phyloP scores from a whole-genome alignment of 306 rosid species.

The Fragaria nilgerrensis region DNA sequence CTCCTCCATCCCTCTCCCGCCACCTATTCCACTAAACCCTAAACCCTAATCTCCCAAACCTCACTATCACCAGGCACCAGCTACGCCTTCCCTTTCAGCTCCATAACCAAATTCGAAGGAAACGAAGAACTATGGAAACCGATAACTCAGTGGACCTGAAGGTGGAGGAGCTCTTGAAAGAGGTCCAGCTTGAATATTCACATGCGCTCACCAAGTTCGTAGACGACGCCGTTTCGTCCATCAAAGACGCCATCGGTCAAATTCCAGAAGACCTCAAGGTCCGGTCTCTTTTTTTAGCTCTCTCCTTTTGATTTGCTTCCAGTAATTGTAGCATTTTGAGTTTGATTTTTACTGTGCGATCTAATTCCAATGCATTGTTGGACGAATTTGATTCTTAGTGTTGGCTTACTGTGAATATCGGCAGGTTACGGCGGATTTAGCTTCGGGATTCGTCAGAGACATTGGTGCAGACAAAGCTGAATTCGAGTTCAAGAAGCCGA shows the following conservation, averaged over 20 bases:
- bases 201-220: constrained; percentile 42
- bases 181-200: constrained; percentile 44
- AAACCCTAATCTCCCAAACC: constrained; percentile 29
- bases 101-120: background rate
- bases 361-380: background rate
- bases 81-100: background rate
- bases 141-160: constrained; percentile 52
- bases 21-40: constrained; percentile 26
- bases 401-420: background rate
- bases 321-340: background rate
- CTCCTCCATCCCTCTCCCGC: constrained; percentile 14
- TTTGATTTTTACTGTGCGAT: background rate
- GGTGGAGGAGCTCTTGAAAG: constrained; percentile 63
- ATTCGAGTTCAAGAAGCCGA: constrained; percentile 70
- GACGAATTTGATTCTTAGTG: background rate
- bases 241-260: constrained; percentile 44
- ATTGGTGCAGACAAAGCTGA: constrained; percentile 87
- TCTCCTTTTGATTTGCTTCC: background rate
- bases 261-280: constrained; percentile 67
- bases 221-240: constrained; percentile 50
- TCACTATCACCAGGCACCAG: background rate
- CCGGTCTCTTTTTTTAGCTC: background rate
- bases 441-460: constrained; percentile 67
- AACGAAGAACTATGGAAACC: constrained; percentile 24
- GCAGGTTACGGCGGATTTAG: constrained; percentile 62